phyloP scores from a whole-genome alignment of 2,329 filamentous ascomycete genomes.

The Pyrenochaeta sp. region DNA sequence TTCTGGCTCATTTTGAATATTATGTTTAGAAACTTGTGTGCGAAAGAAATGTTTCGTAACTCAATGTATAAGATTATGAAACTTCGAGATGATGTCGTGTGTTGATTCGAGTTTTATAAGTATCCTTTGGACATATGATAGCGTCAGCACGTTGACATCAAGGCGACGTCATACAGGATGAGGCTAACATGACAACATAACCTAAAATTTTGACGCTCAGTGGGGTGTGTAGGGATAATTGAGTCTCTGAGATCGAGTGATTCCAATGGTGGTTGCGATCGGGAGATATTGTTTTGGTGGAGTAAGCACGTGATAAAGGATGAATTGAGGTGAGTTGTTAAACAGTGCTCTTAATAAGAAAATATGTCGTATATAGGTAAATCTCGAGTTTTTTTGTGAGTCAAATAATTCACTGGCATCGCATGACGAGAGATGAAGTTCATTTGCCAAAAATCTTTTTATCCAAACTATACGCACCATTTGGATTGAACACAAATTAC shows the following conservation, averaged over 20 bases:
- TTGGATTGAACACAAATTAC: neutral
- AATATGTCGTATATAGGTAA: too few species aligned
- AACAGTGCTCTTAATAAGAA: too few species aligned
- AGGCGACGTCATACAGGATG: slow-evolving; percentile 19
- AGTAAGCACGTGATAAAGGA: neutral
- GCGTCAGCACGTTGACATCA: slow-evolving; percentile 26
- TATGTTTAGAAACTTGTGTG: slow-evolving; percentile 11
- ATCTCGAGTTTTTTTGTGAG: too few species aligned
- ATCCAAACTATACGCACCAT: too few species aligned
- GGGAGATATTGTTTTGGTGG: neutral
- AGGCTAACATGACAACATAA: neutral
- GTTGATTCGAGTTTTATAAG: neutral
- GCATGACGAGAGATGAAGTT: too few species aligned
- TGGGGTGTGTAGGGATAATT: neutral
- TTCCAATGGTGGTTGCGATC: neutral
- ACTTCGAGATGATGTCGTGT: neutral
- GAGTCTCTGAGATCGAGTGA: neutral
- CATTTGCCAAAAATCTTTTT: too few species aligned
- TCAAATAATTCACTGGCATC: too few species aligned
- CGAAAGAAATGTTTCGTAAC: neutral
- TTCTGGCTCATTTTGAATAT: slow-evolving; percentile 59
- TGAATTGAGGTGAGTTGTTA: neutral
- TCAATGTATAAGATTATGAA: neutral
- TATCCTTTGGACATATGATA: slow-evolving; percentile 5
- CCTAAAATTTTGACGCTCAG: neutral